Evolutionary conservation across 163 green algal genomes (phyloP), one percentile per base, ranked within the genome.

Genomic region (Scenedesmus sp.): DNA sequence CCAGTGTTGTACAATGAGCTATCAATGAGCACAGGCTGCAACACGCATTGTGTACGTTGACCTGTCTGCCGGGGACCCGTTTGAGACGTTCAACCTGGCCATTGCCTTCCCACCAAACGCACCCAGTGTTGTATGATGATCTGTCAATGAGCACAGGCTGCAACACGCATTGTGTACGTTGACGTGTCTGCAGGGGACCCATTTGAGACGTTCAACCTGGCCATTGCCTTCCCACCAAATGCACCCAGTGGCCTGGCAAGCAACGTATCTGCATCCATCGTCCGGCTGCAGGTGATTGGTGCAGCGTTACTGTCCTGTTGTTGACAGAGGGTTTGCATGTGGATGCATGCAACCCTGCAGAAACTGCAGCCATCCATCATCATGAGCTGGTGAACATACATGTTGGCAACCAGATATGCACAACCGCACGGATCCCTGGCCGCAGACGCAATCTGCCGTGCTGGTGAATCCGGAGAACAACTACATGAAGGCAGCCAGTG

Each of bases 191-290:
- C 82, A 23, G 67, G 86, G 8, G 83, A 90, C 54, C 56, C 70
- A 1, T 93, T 86, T 56, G 90, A 93, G 90, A 90, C 89, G 9
- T 93, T 93, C 76, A 89, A 93, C 23, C n/a, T 93, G 16, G 90
- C 90, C 0, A 87, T 93, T 46, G 90, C 70, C 3, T 93, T 93
- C 23, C 70, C 90, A 52, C 83, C 90, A 0, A 34, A 90, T 62
- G 70, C 18, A 2, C 90, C 90, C 5, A 46, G n/a, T 16, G 26
- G 2, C 0, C 16, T 93, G n/a, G 4, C 73, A 0, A 34, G 10
- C 4, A 66, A 66, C 4, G 15, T 93, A 3, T 87, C 82, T 12
- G 70, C 82, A 12, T 84, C 73, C 10, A 93, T 93, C 10, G 84
- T 93, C 9, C n/a, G 60, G 23, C 23, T 93, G 18, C 90, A 93